phyloP scores from a whole-genome alignment of 345 rosid species.

The Arabidopsis arenosa region DNA sequence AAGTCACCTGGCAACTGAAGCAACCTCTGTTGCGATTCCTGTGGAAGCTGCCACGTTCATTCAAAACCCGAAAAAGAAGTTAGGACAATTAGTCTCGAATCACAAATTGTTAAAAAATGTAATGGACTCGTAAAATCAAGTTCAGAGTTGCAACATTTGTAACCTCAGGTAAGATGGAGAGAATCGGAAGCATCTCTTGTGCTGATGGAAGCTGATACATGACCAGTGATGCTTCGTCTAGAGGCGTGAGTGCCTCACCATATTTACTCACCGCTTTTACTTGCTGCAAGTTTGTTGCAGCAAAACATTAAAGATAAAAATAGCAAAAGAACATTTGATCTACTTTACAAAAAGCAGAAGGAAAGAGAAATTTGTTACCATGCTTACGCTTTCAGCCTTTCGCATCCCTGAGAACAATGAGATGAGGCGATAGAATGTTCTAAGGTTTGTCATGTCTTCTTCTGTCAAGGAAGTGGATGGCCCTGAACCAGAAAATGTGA shows the following conservation, averaged over 20 bases:
- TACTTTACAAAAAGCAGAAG: neutral
- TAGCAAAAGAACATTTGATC: neutral
- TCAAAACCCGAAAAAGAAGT: neutral
- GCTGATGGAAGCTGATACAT: constrained; percentile 58
- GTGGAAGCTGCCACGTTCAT: constrained; percentile 69
- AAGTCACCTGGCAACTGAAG: constrained; percentile 79
- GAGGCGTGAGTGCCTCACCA: constrained; percentile 44
- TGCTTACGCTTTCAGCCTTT: constrained; percentile 40
- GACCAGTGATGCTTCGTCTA: constrained; percentile 50
- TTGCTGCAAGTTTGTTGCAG: constrained; percentile 51
- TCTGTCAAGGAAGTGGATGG: constrained; percentile 61
- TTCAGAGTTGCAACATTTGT: constrained; percentile 9
- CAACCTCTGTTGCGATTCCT: constrained; percentile 74
- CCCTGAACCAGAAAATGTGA: constrained; percentile 54
- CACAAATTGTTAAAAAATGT: neutral
- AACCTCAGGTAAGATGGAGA: constrained; percentile 83
- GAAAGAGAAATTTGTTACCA: constrained; percentile 47
- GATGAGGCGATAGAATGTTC: constrained; percentile 70
- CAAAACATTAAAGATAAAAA: neutral
- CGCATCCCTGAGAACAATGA: constrained; percentile 63
- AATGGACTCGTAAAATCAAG: neutral
- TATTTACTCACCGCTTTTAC: constrained; percentile 34
- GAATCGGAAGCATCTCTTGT: constrained; percentile 66
- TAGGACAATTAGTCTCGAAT: neutral
- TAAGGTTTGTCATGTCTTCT: constrained; percentile 78